A percentile compares a stretch with the other conserved stretches of the same genome.
Evolutionary conservation across 176 grass and related monocot genomes (phyloP).

Genomic region (Rhynchospora tenuis): DNA sequence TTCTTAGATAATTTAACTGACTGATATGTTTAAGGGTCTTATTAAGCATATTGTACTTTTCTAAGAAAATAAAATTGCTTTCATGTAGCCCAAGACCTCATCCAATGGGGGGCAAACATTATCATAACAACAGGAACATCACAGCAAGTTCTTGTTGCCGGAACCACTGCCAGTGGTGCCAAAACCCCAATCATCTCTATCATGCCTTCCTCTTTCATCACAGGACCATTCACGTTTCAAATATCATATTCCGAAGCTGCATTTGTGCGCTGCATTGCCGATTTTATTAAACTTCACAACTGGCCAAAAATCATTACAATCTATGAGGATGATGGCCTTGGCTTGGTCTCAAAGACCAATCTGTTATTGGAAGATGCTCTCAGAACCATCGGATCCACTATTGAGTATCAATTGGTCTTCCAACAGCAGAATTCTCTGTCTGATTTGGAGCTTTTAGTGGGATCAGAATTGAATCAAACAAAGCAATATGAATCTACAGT

Average conservation of each 20-base stretch:
- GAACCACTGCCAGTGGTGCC: background rate
- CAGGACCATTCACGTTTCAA: background rate
- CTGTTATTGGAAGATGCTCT: constrained; percentile 4
- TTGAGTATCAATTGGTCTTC: constrained; percentile 10
- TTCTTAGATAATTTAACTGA: too few relatives aligned
- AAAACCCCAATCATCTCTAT: constrained; percentile 20
- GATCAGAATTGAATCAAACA: background rate
- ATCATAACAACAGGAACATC: constrained; percentile 25
- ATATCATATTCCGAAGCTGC: constrained; percentile 11
- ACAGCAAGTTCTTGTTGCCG: constrained; percentile 4
- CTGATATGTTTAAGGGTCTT: too few relatives aligned
- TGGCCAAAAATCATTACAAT: constrained; percentile 24
- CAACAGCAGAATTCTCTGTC: background rate
- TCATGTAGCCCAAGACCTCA: constrained; percentile 28
- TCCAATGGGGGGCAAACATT: constrained; percentile 22
- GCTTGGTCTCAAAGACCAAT: background rate
- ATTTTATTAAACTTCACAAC: constrained; percentile 18
- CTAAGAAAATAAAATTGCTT: background rate
- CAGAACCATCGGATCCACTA: background rate
- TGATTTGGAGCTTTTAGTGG: background rate
- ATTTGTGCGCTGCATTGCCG: constrained; percentile 14
- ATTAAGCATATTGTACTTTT: too few relatives aligned
- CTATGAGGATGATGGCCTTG: constrained; percentile 23
- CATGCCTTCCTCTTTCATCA: background rate
- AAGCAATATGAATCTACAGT: constrained; percentile 19